Conservation (phyloP, 345 rosid genomes). For the Psidium friedrichsthalianum region DNA sequence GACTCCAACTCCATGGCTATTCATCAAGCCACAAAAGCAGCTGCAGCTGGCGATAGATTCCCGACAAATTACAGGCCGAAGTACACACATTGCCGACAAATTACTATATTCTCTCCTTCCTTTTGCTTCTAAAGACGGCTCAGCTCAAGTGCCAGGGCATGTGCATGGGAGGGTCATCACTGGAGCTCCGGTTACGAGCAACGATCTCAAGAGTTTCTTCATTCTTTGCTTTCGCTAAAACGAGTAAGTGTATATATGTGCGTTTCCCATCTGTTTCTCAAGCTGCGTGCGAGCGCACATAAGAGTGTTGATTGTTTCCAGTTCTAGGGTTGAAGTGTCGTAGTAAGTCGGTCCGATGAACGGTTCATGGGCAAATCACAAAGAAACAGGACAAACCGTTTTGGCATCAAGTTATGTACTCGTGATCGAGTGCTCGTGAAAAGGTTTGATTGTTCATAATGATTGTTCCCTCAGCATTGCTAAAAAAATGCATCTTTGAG, state of each 20-base stretch:
- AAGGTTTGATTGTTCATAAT: background rate
- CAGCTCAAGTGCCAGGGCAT: slow-evolving; percentile 25
- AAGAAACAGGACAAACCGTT: background rate
- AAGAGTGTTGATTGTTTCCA: background rate
- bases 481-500: background rate
- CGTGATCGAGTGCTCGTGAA: background rate
- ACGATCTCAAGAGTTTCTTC: slow-evolving; percentile 30
- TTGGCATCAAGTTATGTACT: background rate
- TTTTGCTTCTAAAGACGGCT: slow-evolving; percentile 13
- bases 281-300: background rate
- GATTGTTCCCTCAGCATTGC: background rate
- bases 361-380: background rate
- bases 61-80: background rate
- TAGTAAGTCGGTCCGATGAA: background rate
- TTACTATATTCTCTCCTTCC: background rate
- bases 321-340: background rate
- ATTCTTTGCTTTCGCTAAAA: background rate
- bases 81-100: background rate
- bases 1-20: background rate
- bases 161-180: slow-evolving; percentile 22
- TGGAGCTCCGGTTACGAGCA: slow-evolving; percentile 20
- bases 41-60: background rate
- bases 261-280: background rate
- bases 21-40: background rate
- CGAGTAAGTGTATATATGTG: background rate